Evolutionary conservation across 2,329 filamentous ascomycete genomes (phyloP).

Genomic region (Scytalidium sp.): DNA sequence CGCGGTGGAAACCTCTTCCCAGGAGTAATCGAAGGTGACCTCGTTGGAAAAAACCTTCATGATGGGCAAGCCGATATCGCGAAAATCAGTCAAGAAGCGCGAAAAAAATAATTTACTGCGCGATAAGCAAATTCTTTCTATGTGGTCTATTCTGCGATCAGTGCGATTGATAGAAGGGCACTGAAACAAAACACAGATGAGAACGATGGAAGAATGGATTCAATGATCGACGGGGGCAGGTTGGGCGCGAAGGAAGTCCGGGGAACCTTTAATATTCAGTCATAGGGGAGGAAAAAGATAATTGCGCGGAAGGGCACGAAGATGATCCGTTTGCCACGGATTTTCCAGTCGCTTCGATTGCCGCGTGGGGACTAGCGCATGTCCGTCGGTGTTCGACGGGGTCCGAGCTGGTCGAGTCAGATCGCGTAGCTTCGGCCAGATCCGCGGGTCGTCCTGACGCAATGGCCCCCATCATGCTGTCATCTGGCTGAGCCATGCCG

Average conservation of each 20-base stretch:
- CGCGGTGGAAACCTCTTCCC: constrained; percentile 94
- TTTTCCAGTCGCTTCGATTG: neutral
- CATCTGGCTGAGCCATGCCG: no score
- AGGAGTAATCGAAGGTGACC: constrained; percentile 94
- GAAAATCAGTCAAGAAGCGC: neutral
- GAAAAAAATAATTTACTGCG: neutral
- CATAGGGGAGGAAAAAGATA: neutral
- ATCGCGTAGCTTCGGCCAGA: no score
- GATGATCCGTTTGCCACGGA: neutral
- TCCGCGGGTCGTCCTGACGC: no score
- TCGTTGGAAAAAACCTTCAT: constrained; percentile 97
- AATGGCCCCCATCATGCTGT: no score
- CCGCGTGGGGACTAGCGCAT: neutral
- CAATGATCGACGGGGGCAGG: neutral
- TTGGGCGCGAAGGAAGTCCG: neutral
- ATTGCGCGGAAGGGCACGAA: neutral
- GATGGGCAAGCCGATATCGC: neutral
- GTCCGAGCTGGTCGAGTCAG: no score
- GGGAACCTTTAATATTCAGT: neutral
- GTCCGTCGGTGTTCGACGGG: no score
- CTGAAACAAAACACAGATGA: neutral
- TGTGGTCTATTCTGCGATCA: neutral
- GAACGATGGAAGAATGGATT: neutral
- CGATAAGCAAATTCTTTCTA: neutral
- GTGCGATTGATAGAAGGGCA: no score